These are phyloP conservation scores for Podochytrium sp. DNA, from an alignment of 192 early-diverging fungal genomes.

Conservation along the genomic window DNA sequence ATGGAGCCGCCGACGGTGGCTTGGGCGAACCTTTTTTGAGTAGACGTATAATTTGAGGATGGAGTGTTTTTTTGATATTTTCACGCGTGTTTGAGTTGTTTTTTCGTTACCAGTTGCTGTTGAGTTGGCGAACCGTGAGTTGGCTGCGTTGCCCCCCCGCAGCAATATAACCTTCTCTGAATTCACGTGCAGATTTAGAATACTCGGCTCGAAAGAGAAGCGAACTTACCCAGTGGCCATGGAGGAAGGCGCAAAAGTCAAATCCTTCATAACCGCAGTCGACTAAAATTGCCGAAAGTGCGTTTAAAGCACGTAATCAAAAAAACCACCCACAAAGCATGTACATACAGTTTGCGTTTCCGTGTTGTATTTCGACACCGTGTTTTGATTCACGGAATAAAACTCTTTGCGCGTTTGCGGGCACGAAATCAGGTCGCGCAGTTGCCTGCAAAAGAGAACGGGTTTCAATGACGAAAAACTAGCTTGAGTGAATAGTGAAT, in stretches of 20 bases:
- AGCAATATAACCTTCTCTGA: constrained; percentile 80
- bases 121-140: constrained; percentile 72
- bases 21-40: constrained; percentile 40
- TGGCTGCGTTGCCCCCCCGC: constrained; percentile 91
- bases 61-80: neutral
- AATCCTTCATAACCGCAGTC: constrained; percentile 68
- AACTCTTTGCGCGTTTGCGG: constrained; percentile 74
- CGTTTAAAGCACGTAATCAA: neutral
- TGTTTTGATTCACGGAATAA: constrained; percentile 76
- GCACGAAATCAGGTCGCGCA: constrained; percentile 86
- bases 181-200: neutral
- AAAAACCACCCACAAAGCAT: neutral
- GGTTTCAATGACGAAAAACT: neutral
- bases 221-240: constrained; percentile 65
- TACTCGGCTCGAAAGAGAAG: neutral
- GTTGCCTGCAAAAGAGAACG: constrained; percentile 66
- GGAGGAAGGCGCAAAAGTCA: constrained; percentile 78
- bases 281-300: constrained; percentile 35
- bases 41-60: neutral
- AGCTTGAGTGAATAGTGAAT: constrained; percentile 10
- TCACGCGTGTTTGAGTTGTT: neutral
- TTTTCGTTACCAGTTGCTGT: constrained; percentile 60
- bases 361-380: constrained; percentile 68
- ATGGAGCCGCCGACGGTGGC: constrained; percentile 74
- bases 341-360: constrained; percentile 50